Evolutionary conservation across 768 basidiomycete species (phyloP).

Genomic region (Daedalea quercina): DNA sequence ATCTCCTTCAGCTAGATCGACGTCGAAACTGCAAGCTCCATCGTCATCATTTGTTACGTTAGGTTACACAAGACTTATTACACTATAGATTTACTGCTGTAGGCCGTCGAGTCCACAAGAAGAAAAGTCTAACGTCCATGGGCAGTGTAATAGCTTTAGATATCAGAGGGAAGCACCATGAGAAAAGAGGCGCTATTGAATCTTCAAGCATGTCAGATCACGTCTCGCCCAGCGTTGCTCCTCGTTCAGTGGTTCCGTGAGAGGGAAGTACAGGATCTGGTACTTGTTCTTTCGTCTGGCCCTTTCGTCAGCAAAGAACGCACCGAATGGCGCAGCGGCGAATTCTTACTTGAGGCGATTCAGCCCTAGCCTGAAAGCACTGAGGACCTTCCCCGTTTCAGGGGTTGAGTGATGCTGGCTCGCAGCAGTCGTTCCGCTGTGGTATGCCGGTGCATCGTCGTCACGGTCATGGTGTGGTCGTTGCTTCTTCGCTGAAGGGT

Average conservation of each 20-base stretch:
- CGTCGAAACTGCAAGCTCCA: no score
- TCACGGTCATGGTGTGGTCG: background rate
- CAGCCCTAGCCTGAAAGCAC: background rate
- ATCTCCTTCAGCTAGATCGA: no score
- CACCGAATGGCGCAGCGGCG: background rate
- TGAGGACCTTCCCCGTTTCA: background rate
- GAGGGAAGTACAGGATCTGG: slow-evolving; percentile 80
- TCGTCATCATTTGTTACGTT: no score
- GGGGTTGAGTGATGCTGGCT: background rate
- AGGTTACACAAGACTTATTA: no score
- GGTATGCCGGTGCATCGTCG: no score
- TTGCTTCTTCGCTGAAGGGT: background rate
- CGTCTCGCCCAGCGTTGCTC: slow-evolving; percentile 42
- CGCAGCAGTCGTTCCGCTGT: background rate
- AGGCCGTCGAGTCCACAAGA: no score
- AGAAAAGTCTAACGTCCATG: no score
- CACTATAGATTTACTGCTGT: no score
- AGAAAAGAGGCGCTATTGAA: slow-evolving; percentile 7
- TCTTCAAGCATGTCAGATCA: slow-evolving; percentile 44
- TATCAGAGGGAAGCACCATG: no score
- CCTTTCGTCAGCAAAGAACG: background rate
- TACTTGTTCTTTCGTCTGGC: slow-evolving; percentile 39
- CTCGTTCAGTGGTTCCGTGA: slow-evolving; percentile 54
- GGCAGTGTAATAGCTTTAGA: no score
- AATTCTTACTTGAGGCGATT: slow-evolving; percentile 1